These are phyloP conservation scores for Pichia cabralensis DNA, from an alignment of 805 yeast genomes.

Conservation along the genomic window DNA sequence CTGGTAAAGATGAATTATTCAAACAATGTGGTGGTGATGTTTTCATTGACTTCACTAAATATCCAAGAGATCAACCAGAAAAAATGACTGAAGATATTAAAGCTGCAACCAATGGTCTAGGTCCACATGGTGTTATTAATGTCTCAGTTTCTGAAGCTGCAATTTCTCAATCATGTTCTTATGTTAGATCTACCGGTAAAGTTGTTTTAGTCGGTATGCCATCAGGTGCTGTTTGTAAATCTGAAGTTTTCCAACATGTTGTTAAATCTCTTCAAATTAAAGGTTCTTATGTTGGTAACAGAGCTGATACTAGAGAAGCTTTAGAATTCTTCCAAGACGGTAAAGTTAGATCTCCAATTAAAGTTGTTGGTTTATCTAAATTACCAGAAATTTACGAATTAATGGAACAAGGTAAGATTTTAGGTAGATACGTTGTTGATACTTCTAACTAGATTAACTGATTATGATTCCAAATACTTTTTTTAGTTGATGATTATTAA, in stretches of 20 bases:
- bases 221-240: constrained; percentile 44
- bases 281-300: constrained; percentile 54
- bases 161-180: constrained; percentile 33
- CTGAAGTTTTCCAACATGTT: constrained; percentile 45
- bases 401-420: constrained; percentile 54
- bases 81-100: constrained; percentile 32
- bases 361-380: constrained; percentile 43
- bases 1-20: constrained; percentile 33
- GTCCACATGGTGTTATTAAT: constrained; percentile 43
- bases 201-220: constrained; percentile 57
- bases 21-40: constrained; percentile 36
- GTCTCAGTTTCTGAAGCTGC: constrained; percentile 44
- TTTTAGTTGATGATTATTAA: no score
- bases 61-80: constrained; percentile 21
- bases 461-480: no score
- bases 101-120: constrained; percentile 34
- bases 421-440: constrained; percentile 58
- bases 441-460: constrained; percentile 32
- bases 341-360: constrained; percentile 42
- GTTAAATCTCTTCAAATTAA: constrained; percentile 42
- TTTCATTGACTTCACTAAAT: constrained; percentile 34
- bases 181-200: constrained; percentile 43
- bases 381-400: constrained; percentile 37
- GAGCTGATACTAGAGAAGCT: constrained; percentile 52
- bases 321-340: constrained; percentile 45